Base-by-base conservation (phyloP, 23 red algal genomes). In the Gracilaria gracilis region DNA sequence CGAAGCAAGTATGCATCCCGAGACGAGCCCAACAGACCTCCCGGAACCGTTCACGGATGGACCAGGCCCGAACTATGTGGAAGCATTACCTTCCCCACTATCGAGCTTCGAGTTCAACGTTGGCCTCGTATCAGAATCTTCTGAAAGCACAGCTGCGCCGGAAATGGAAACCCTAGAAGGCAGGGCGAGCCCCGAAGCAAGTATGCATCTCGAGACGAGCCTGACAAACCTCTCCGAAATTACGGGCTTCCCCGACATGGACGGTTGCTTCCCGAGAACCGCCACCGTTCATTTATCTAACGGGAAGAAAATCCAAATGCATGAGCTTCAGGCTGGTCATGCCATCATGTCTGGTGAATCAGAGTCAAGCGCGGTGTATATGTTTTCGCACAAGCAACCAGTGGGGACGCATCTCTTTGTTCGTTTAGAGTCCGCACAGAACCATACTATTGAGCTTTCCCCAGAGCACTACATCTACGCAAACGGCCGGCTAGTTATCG, bases 401-500 rank as follows among this genome's bases (percentile, higher is more conserved):
- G 1, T 58, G 6, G 77, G 77, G 15, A 9, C 23, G 17, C 27
- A 81, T 59, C 1, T 20, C n/a, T 81, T 81, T 59, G 47, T 81
- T 59, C 77, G 57, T 8, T 35, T 81, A 23, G 77, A 55, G 53
- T 59, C 77, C 20, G 29, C n/a, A 15, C 2, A 81, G n/a, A 81
- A 81, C 55, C 77, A 61, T 35, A 48, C 77, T 23, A 37, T 81
- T 57, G 77, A 59, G 19, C 51, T 81, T 61, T 81, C 77, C 16
- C 44, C 77, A 25, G 49, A 57, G 77, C 77, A 81, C 27, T 81
- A 81, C 33, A 61, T 81, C 48, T 81, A 81, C 33, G 49, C 55
- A 51, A 81, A 57, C 55, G 34, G 49, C 8, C 51, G 48, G 13
- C 31, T 81, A 21, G 48, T 55, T 24, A 19, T 25, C 20, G 77